Evolutionary conservation across 371 early-diverging fungal species (phyloP), one percentile per base, ranked within the genome.

Genomic region (Coemansia sp.): DNA sequence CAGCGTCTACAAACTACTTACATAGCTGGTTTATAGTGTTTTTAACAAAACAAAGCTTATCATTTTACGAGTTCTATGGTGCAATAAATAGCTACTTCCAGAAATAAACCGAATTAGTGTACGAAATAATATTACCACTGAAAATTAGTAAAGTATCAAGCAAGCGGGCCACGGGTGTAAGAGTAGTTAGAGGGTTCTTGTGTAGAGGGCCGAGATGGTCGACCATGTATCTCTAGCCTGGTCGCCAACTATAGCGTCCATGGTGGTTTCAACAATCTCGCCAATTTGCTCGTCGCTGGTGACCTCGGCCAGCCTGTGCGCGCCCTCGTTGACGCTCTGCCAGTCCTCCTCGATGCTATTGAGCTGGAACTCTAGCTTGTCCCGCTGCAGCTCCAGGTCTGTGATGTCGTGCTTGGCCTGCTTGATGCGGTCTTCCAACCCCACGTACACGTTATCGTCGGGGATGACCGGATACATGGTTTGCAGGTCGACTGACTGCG

Each of bases 271-370:
- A 6, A 60, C 32, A 34, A 74, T 70, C 3, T 34, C 40, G 11
- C 16, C 46, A 3, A 54, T 44, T 9, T 55, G 53, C 18, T 64
- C 66, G 18, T 47, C 54, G 1, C 60, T 34, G 1, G 36, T 5
- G 6, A 65, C 65, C 5, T 55, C 51, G 2, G 64, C 53, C 37
- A 74, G 66, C 16, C 55, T 52, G 55, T 52, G 62, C 1, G 51
- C 60, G 11, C 75, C 75, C n/a, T 58, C 62, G 39, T 53, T 67
- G 34, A 78, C 78, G 33, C 44, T 50, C 38, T 63, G 62, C 78
- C 78, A 78, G 60, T 78, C 78, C 62, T 76, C 72, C 43, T 78
- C 78, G 33, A 79, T 72, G 65, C 72, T 77, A 29, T 46, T 56
- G 50, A 78, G 63, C 59, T 78, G 77, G 47, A 78, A 78, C 54